A percentile compares a stretch with the other conserved stretches of the same genome.
Evolutionary conservation across 805 yeast species (phyloP).

Genomic region (Hermanozyma aechmeae): DNA sequence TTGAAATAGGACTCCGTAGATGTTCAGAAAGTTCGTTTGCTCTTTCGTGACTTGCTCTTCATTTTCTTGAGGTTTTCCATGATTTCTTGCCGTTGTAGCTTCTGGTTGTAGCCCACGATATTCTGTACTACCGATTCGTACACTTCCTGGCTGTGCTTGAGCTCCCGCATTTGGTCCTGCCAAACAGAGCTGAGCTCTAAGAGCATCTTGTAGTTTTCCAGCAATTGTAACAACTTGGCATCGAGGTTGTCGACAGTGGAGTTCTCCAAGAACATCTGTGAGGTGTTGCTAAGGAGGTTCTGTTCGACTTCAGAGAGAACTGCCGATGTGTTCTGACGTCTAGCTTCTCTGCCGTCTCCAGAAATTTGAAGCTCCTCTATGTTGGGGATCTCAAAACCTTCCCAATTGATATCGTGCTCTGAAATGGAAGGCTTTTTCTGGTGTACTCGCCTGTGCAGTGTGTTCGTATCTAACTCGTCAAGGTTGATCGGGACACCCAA

Average conservation of each 20-base stretch:
- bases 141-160: slow-evolving; percentile 58
- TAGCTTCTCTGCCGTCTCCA: slow-evolving; percentile 15
- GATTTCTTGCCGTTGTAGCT: slow-evolving; percentile 46
- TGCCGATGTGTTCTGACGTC: slow-evolving; percentile 17
- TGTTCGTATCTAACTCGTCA: slow-evolving; percentile 41
- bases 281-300: slow-evolving; percentile 23
- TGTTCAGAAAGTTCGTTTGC: slow-evolving; percentile 3
- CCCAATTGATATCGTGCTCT: slow-evolving; percentile 27
- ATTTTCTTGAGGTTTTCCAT: slow-evolving; percentile 15
- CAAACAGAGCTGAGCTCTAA: slow-evolving; percentile 34
- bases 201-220: slow-evolving; percentile 16
- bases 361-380: slow-evolving; percentile 21
- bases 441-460: too few species aligned
- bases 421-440: slow-evolving; percentile 12
- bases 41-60: slow-evolving; percentile 14
- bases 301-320: slow-evolving; percentile 22
- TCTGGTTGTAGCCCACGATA: slow-evolving; percentile 83
- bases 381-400: slow-evolving; percentile 25
- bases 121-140: slow-evolving; percentile 86
- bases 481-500: slow-evolving; percentile 68
- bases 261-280: slow-evolving; percentile 15
- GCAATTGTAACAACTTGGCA: slow-evolving; percentile 26
- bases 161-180: slow-evolving; percentile 39
- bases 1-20: slow-evolving; percentile 3
- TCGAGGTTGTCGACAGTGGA: slow-evolving; percentile 16